These are phyloP conservation scores for Tulasnella sp. DNA, from an alignment of 768 basidiomycete species.

Conservation along the genomic window DNA sequence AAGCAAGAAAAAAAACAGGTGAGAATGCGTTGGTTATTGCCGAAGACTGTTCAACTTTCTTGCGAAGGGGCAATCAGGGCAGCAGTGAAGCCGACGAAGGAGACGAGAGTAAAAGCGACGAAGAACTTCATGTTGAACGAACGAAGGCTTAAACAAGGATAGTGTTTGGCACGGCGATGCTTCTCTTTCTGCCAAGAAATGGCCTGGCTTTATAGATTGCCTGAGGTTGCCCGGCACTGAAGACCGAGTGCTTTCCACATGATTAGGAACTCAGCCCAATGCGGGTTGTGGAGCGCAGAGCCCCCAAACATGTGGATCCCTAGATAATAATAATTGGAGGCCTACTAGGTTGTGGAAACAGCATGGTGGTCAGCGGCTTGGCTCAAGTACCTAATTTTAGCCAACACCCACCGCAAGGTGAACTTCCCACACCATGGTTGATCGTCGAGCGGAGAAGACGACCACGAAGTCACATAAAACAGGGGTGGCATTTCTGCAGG, in stretches of 20 bases:
- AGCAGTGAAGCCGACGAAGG: not conserved
- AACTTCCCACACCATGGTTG: not conserved
- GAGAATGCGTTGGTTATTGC: not conserved
- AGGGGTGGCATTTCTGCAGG: not conserved
- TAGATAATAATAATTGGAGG: not conserved
- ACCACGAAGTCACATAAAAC: not conserved
- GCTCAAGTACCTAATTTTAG: not conserved
- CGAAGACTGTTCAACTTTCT: not conserved
- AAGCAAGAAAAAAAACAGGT: not conserved
- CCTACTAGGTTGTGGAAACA: not conserved
- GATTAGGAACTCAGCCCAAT: not conserved
- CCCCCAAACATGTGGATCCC: not conserved
- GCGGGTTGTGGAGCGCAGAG: not conserved
- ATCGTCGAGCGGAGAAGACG: not conserved
- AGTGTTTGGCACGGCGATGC: not conserved
- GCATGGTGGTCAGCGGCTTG: not conserved
- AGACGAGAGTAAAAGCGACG: not conserved
- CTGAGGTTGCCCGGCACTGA: not conserved
- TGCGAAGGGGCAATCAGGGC: not conserved
- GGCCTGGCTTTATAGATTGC: not conserved
- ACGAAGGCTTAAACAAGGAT: not conserved
- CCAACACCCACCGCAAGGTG: not conserved
- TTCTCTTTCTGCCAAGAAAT: not conserved
- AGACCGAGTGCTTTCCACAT: not conserved
- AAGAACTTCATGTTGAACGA: not conserved